These are phyloP conservation scores for Ramaria sp. DNA, from an alignment of 768 basidiomycete genomes.

Conservation along the genomic window DNA sequence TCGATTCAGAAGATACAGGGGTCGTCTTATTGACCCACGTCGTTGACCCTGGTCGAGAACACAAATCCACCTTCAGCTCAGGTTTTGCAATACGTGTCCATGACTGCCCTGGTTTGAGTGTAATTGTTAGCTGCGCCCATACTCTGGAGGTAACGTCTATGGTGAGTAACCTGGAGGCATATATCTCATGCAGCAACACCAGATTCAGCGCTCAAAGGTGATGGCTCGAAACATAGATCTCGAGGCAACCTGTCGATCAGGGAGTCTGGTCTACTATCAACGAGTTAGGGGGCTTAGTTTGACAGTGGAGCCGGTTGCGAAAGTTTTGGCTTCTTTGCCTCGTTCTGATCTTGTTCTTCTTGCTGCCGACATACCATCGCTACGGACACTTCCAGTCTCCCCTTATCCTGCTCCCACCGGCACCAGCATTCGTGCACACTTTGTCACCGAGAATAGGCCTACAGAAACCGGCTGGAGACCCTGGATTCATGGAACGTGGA, in stretches of 20 bases:
- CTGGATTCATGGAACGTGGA: conserved; percentile 44
- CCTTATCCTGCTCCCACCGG: conserved; percentile 45
- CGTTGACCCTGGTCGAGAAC: conserved; percentile 23
- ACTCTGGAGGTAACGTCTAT: conserved; percentile 39
- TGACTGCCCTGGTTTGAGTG: conserved; percentile 17
- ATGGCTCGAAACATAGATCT: neutral
- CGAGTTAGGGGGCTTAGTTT: neutral
- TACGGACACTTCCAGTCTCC: conserved; percentile 44
- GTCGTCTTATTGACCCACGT: conserved; percentile 46
- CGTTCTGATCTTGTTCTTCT: conserved; percentile 47
- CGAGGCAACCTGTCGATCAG: neutral
- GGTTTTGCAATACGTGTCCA: conserved; percentile 41
- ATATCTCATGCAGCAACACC: neutral
- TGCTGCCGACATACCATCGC: conserved; percentile 14
- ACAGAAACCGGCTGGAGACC: conserved; percentile 31
- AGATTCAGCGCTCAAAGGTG: neutral
- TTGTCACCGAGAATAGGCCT: conserved; percentile 35
- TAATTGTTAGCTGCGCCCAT: conserved; percentile 50
- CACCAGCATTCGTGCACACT: conserved; percentile 39
- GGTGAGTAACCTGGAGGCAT: neutral
- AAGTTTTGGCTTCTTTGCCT: conserved; percentile 45
- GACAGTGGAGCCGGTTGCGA: conserved; percentile 25
- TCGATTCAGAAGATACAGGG: conserved; percentile 20
- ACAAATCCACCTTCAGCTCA: conserved; percentile 42
- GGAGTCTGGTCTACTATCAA: neutral